phyloP scores from a whole-genome alignment of 495 filamentous ascomycete species.

The Aspergillus baeticus region DNA sequence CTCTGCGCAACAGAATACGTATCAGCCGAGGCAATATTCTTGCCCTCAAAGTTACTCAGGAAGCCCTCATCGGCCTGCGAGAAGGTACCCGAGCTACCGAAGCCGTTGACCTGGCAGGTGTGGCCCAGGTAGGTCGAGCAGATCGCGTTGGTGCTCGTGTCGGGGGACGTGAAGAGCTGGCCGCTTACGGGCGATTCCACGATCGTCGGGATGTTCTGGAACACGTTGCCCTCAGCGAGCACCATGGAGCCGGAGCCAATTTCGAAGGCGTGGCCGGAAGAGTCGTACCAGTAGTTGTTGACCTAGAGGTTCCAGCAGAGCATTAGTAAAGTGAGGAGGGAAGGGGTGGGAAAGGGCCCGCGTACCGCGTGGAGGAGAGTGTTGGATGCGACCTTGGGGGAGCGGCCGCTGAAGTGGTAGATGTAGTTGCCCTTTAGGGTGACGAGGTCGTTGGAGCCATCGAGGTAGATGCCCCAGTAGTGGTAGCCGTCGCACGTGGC shows the following conservation, averaged over 20 bases:
- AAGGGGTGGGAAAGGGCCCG: not conserved
- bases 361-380: constrained; percentile 43
- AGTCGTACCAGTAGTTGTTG: constrained; percentile 60
- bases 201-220: constrained; percentile 46
- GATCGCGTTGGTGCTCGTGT: constrained; percentile 30
- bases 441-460: constrained; percentile 38
- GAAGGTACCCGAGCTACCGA: constrained; percentile 42
- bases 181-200: constrained; percentile 33
- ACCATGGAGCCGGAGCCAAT: constrained; percentile 49
- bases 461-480: constrained; percentile 47
- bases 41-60: constrained; percentile 48
- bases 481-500: constrained; percentile 46
- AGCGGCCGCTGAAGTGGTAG: constrained; percentile 43
- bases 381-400: constrained; percentile 42
- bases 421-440: constrained; percentile 50
- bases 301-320: constrained; percentile 26
- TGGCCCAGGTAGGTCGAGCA: constrained; percentile 45
- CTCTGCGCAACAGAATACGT: constrained; percentile 5
- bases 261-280: constrained; percentile 56
- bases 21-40: constrained; percentile 45
- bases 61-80: constrained; percentile 37
- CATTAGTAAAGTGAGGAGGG: not conserved
- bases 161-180: constrained; percentile 43
- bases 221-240: constrained; percentile 60
- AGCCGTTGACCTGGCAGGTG: constrained; percentile 45